Base-by-base conservation (phyloP, 2,329 filamentous ascomycete species). In the Fusarium sambucinum region DNA sequence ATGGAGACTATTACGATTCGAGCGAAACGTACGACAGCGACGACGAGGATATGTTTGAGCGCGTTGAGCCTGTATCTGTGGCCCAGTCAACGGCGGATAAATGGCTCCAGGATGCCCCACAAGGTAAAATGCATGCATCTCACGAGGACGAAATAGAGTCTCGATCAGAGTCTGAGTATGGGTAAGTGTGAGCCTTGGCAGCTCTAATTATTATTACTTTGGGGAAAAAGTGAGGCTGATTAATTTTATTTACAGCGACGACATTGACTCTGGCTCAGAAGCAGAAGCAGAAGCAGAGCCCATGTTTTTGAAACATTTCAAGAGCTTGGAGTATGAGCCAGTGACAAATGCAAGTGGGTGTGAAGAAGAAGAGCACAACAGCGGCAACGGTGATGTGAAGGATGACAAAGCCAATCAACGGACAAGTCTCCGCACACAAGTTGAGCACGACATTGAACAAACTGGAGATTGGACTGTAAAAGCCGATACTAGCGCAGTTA, bases 61-160 rank as follows among this genome's bases (percentile, higher is more conserved):
- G 87, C 90, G 77, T 84, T 79, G 12, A 89, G 86, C 1, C 78
- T 90, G 27, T 89, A 86, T 1, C 78, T 90, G 27, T 89, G 86
- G 85, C 80, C 83, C 3, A 82, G 84, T 56, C 75, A 83, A 48
- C 61, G 47, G 76, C 61, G 48, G 76, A 88, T 6, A 85, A 86
- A 5, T 85, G 85, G 63, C 48, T 70, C 59, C 70, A 59, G 32
- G 63, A 41, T 50, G 52, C 68, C 66, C 65, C 59, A 41, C 55
- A 37, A 63, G 40, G 62, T 50, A 57, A 66, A 71, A 62, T 60
- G 46, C 56, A 52, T 41, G 46, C 55, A 65, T 64, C 61, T 45
- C 70, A 65, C 68, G 68, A 69, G 52, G 54, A 67, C 47, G 38
- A 57, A 48, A 40, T 53, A 46, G 38, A 67, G 19, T 35, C 59